Evolutionary conservation across 2,329 filamentous ascomycete genomes (phyloP), one percentile per base, ranked within the genome.

Genomic region (Fusarium foetens): DNA sequence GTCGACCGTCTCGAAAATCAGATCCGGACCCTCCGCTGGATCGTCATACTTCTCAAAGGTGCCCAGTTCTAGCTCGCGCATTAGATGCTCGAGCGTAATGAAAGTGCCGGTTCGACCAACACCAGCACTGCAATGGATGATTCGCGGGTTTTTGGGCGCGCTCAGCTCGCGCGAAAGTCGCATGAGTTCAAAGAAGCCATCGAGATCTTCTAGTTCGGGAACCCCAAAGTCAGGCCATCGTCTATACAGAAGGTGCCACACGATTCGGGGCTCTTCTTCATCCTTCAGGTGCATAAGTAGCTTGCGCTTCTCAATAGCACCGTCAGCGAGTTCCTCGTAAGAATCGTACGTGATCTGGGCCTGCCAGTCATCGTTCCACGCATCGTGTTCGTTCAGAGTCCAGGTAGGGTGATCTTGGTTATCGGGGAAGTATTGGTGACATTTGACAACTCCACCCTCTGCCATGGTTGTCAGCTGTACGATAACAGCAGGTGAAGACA

Each of bases 81-180:
- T 87, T 31, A 99, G 88, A 81, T 97, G 94, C 81, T 98, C 96
- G n/a, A 99, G 88, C 4, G 94, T 93, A 77, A 99, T 97, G 79
- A 98, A 99, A 0, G 96, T 98, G 38, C 96, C 96, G 12, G 93
- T 97, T 61, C 96, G 90, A 17, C 96, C 96, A 19, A 99, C 95
- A 42, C 96, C 96, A 12, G 96, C 96, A 78, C 94, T 97, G 84
- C 93, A 95, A 81, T 95, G 93, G 16, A 94, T 88, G 66, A 98
- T 91, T 61, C 95, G 91, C 8, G 95, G 93, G 76, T 85, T 83
- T 12, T 83, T 83, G 3, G 84, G 82, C 39, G 87, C 88, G 79
- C 87, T 88, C 72, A 82, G 80, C 70, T 88, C 84, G 27, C 88
- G 86, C 4, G 92, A 93, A 5, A 94, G 85, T 13, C 86, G 84